Evolutionary conservation across 345 rosid genomes (phyloP), one percentile per base, ranked within the genome.

Genomic region (Salix suchowensis): DNA sequence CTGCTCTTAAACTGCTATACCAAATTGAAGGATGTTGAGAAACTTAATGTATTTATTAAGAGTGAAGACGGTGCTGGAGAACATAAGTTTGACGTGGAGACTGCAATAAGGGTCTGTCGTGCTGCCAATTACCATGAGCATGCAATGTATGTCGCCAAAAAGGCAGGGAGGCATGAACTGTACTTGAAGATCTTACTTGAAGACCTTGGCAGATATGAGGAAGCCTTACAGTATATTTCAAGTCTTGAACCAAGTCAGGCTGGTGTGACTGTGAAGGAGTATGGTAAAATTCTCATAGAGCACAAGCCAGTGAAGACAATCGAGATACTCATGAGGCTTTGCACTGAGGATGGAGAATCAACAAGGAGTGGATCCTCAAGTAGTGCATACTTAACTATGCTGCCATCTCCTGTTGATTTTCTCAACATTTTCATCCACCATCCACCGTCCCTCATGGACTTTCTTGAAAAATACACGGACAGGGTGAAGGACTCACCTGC

Each of bases 351-450:
- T 84, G 87, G 77, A 61, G 94, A 90, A 39, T 72, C 82, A 2
- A 61, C 77, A 44, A 87, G 77, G 80, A 83, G 79, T 77, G 91
- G 90, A 81, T 75, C 93, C 76, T 86, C 97, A 73, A 89, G 78
- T 85, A 87, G 89, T 74, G 80, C 71, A 34, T 89, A 89, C 86
- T 84, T 96, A 48, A 89, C 94, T 75, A 89, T 96, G 94, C 79
- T 96, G 87, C 98, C 99, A 6, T 96, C 99, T 74, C 99, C 99
- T 67, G 97, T 96, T 78, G 98, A 96, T 84, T 96, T 96, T 85
- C 89, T 93, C 72, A 93, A 91, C 78, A 91, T 96, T 80, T 96
- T 96, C 77, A 83, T 91, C 79, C 99, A 93, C 80, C 87, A 91
- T 80, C 94, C 98, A 28, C 83, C 86, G 79, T 89, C 98, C 26